phyloP scores from a whole-genome alignment of 2,329 filamentous ascomycete species.

The Aphanocladium album region DNA sequence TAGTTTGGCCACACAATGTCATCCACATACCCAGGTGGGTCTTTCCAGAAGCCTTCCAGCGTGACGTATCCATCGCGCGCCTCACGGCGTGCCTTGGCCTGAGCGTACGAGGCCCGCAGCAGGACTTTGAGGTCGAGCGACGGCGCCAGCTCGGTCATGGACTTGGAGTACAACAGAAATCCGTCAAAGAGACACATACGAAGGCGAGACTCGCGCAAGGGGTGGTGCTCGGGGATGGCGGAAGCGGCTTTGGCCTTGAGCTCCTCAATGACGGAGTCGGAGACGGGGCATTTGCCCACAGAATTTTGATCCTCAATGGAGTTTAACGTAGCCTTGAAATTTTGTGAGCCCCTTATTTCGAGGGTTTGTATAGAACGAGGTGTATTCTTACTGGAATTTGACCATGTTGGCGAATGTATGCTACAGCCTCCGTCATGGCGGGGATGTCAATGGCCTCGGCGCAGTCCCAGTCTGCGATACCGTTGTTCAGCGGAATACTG shows the following conservation, averaged over 20 bases:
- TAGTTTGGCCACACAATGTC: conserved; percentile 96
- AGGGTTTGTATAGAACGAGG: background rate
- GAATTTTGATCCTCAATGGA: conserved; percentile 57
- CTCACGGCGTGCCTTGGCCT: conserved; percentile 60
- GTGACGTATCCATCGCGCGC: conserved; percentile 74
- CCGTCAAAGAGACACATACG: conserved; percentile 76
- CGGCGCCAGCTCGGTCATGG: conserved; percentile 49
- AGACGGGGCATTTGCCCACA: conserved; percentile 49
- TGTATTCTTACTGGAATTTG: conserved; percentile 51
- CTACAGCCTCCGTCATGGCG: conserved; percentile 60
- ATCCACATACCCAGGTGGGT: conserved; percentile 92
- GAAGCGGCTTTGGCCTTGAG: conserved; percentile 43
- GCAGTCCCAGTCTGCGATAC: conserved; percentile 88
- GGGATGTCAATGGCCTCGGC: conserved; percentile 69
- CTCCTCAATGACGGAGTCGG: conserved; percentile 39
- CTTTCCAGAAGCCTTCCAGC: conserved; percentile 86
- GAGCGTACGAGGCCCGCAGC: conserved; percentile 61
- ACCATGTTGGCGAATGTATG: conserved; percentile 65
- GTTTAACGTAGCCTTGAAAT: conserved; percentile 24
- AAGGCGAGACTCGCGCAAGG: conserved; percentile 27
- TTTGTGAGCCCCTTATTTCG: background rate
- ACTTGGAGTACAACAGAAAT: conserved; percentile 71
- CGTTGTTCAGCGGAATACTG: conserved; percentile 47
- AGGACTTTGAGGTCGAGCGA: conserved; percentile 74
- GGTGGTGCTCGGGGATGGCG: conserved; percentile 41